phyloP scores from a whole-genome alignment of 768 basidiomycete genomes.

The Daedalea quercina region DNA sequence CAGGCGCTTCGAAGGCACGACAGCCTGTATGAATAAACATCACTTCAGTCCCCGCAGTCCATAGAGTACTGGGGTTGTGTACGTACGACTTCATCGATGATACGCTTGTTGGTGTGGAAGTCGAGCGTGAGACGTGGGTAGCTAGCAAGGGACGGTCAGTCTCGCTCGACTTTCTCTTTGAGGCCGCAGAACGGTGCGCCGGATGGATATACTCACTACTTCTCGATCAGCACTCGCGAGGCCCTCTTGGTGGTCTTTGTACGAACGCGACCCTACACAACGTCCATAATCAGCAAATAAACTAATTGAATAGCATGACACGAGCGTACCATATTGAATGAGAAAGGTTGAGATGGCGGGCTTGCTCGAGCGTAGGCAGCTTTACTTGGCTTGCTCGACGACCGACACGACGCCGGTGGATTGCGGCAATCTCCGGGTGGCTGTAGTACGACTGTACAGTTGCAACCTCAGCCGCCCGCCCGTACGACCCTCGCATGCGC shows the following conservation, averaged over 20 bases:
- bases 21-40: constrained; percentile 55
- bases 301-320: neutral
- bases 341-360: neutral
- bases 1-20: constrained; percentile 96
- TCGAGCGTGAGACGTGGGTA: constrained; percentile 99
- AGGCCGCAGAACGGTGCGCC: neutral
- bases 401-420: neutral
- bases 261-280: constrained; percentile 90
- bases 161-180: no score
- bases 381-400: neutral
- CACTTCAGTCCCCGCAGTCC: neutral
- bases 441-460: neutral
- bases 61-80: neutral
- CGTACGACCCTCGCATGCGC: no score
- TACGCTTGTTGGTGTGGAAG: constrained; percentile 99
- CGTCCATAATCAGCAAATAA: neutral
- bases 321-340: neutral
- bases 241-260: constrained; percentile 99
- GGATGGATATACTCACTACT: constrained; percentile 63
- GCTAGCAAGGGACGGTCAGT: constrained; percentile 34
- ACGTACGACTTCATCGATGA: constrained; percentile 94
- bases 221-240: constrained; percentile 97
- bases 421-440: neutral
- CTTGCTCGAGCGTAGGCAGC: neutral
- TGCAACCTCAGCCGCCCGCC: neutral